A percentile compares a stretch with the other conserved stretches of the same genome.
Conservation (phyloP, 805 yeast genomes). For the Lipomyces starkeyi region DNA sequence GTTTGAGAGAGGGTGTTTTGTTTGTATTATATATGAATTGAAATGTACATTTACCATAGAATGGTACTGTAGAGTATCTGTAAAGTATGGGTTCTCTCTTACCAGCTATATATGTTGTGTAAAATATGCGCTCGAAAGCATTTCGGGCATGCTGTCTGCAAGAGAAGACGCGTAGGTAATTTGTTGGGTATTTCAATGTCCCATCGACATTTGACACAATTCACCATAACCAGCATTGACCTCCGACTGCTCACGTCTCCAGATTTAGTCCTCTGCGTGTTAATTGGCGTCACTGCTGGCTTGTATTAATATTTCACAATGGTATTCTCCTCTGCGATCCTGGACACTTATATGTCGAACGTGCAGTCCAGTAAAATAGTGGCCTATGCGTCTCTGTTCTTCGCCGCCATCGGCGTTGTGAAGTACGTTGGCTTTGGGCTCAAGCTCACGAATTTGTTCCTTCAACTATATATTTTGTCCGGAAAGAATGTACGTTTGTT, state of each 20-base stretch:
- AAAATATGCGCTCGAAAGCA: no score
- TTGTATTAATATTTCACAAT: background rate
- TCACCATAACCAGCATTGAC: background rate
- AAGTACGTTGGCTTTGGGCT: slow-evolving; percentile 20
- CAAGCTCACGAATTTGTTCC: slow-evolving; percentile 17
- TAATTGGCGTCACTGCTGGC: background rate
- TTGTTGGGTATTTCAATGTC: no score
- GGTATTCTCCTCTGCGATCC: slow-evolving; percentile 2
- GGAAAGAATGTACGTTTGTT: slow-evolving; percentile 29
- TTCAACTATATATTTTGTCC: slow-evolving; percentile 25
- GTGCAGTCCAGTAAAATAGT: slow-evolving; percentile 12
- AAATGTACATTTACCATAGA: background rate
- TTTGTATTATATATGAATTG: background rate
- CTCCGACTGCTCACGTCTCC: background rate
- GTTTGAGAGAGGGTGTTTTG: background rate
- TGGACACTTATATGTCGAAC: slow-evolving; percentile 18
- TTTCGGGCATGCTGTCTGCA: no score
- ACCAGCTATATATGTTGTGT: no score
- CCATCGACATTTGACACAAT: background rate
- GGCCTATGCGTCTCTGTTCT: slow-evolving; percentile 19
- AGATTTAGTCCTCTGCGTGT: background rate
- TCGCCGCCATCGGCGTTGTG: slow-evolving; percentile 18
- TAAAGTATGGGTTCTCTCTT: background rate
- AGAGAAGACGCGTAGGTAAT: no score
- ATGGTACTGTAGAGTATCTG: background rate